These are phyloP conservation scores for Epichloe gansuensis DNA, from an alignment of 2,329 filamentous ascomycete genomes.

Conservation along the genomic window DNA sequence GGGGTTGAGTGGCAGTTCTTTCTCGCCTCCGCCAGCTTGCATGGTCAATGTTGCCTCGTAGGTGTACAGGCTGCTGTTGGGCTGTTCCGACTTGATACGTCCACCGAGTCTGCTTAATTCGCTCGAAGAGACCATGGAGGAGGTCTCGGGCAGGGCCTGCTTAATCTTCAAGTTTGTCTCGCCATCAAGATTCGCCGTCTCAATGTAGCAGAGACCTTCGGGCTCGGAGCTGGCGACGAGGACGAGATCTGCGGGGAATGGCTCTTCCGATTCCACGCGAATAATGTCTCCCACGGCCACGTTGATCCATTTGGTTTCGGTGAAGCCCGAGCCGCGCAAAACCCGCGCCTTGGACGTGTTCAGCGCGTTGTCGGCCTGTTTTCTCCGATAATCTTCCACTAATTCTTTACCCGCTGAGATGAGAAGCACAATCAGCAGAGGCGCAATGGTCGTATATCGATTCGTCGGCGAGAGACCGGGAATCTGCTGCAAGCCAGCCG, in stretches of 20 bases:
- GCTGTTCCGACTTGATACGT: constrained; percentile 84
- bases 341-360: constrained; percentile 81
- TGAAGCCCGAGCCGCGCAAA: constrained; percentile 69
- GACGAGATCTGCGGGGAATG: constrained; percentile 88
- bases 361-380: constrained; percentile 70
- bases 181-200: constrained; percentile 93
- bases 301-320: constrained; percentile 86
- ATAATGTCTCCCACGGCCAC: constrained; percentile 87
- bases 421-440: constrained; percentile 75
- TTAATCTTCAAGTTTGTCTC: constrained; percentile 99
- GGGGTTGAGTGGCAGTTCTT: constrained; percentile 76
- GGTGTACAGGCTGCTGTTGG: constrained; percentile 95
- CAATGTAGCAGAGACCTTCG: constrained; percentile 95
- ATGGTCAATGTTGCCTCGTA: constrained; percentile 95
- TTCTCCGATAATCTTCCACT: constrained; percentile 85
- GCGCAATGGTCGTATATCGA: constrained; percentile 88
- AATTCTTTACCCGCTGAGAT: constrained; percentile 95
- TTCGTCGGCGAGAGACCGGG: constrained; percentile 92
- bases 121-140: constrained; percentile 69
- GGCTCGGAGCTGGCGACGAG: constrained; percentile 90
- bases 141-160: constrained; percentile 88
- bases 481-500: constrained; percentile 86
- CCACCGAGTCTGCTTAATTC: constrained; percentile 80
- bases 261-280: constrained; percentile 83
- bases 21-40: constrained; percentile 80